These are phyloP conservation scores for Lepidium campestre DNA, from an alignment of 441 rosid genomes.

Conservation along the genomic window DNA sequence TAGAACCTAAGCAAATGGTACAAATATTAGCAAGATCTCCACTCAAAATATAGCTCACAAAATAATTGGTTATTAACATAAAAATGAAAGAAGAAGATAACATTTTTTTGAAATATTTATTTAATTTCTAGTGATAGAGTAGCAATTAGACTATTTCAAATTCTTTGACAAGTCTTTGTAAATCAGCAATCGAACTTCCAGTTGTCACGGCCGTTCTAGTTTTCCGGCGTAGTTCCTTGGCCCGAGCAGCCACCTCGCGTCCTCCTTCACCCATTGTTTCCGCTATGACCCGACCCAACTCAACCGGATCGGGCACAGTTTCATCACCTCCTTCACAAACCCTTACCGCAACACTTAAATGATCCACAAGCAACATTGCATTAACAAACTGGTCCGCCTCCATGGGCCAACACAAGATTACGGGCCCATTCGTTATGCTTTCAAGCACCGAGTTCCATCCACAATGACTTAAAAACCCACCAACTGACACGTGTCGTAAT, in stretches of 20 bases:
- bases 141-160: neutral
- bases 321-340: constrained; percentile 43
- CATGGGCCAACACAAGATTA: constrained; percentile 60
- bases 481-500: constrained; percentile 43
- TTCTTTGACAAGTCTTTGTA: constrained; percentile 35
- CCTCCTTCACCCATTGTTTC: constrained; percentile 22
- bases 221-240: constrained; percentile 21
- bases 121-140: neutral
- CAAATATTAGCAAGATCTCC: no score
- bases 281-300: constrained; percentile 29
- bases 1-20: no score
- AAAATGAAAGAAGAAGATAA: neutral
- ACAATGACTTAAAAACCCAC: constrained; percentile 56
- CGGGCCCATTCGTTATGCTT: constrained; percentile 39
- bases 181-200: constrained; percentile 40
- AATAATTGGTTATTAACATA: no score
- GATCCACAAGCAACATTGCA: constrained; percentile 31
- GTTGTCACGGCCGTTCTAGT: constrained; percentile 34
- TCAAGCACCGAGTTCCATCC: constrained; percentile 61
- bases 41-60: no score
- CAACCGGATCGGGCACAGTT: constrained; percentile 41
- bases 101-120: neutral
- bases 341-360: constrained; percentile 37
- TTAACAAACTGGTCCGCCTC: constrained; percentile 51
- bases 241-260: constrained; percentile 16